Evolutionary conservation across 768 basidiomycete genomes (phyloP).

Genomic region (Suillus clintonianus): DNA sequence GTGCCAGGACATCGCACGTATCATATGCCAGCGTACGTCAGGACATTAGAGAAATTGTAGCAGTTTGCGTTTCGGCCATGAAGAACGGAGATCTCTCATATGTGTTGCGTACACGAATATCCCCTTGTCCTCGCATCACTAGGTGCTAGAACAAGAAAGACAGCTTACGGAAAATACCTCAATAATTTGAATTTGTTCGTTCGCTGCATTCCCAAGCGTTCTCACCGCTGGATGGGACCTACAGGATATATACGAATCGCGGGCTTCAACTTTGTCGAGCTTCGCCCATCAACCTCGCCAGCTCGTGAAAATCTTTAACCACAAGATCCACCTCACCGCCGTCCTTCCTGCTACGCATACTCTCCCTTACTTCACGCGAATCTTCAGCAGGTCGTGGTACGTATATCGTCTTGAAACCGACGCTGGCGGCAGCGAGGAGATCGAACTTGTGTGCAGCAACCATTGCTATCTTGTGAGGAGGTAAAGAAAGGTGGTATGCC

Average conservation of each 20-base stretch:
- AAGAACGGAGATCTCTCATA: too few relatives aligned
- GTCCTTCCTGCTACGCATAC: conserved; percentile 46
- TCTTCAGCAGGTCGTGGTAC: conserved; percentile 55
- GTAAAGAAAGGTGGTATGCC: conserved; percentile 44
- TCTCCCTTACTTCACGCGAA: conserved; percentile 15
- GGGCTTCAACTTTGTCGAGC: conserved; percentile 11
- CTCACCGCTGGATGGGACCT: too few relatives aligned
- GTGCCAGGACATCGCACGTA: too few relatives aligned
- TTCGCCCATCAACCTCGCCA: conserved; percentile 34
- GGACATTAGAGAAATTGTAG: neutral
- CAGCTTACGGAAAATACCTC: too few relatives aligned
- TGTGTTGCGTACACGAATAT: too few relatives aligned
- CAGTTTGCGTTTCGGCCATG: too few relatives aligned
- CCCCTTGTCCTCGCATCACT: too few relatives aligned
- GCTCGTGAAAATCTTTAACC: conserved; percentile 50
- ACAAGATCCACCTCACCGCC: conserved; percentile 64
- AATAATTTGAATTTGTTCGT: too few relatives aligned
- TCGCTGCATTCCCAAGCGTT: too few relatives aligned
- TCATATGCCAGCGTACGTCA: neutral
- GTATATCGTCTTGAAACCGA: conserved; percentile 63
- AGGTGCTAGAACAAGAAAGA: too few relatives aligned
- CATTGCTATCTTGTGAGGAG: conserved; percentile 56
- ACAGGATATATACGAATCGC: too few relatives aligned
- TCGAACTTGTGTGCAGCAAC: conserved; percentile 67
- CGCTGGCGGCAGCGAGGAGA: conserved; percentile 49